These are phyloP conservation scores for Fusarium falciforme DNA, from an alignment of 2,329 filamentous ascomycete species.

Conservation along the genomic window DNA sequence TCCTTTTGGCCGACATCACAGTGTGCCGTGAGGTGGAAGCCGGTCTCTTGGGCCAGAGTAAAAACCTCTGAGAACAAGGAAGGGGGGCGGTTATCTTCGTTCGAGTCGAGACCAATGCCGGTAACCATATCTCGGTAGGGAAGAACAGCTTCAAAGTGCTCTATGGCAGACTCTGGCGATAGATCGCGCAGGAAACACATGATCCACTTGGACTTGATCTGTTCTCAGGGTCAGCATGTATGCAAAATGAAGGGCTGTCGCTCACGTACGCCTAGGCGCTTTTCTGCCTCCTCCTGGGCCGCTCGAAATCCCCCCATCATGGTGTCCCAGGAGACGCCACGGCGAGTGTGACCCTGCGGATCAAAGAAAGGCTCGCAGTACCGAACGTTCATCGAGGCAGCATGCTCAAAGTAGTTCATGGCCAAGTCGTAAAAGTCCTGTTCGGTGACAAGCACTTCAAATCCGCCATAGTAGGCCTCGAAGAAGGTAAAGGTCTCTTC, in stretches of 20 bases:
- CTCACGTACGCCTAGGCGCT: not conserved
- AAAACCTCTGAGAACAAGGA: slow-evolving; percentile 57
- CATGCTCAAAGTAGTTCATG: slow-evolving; percentile 75
- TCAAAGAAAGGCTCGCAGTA: slow-evolving; percentile 86
- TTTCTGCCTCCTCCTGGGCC: slow-evolving; percentile 66
- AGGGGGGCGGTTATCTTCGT: slow-evolving; percentile 58
- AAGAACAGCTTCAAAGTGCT: slow-evolving; percentile 61
- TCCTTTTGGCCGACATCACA: slow-evolving; percentile 64
- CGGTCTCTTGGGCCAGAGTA: slow-evolving; percentile 49
- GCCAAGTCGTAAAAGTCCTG: slow-evolving; percentile 78
- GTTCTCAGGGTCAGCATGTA: fast-evolving
- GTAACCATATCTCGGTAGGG: slow-evolving; percentile 53
- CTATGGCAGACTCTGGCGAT: slow-evolving; percentile 76
- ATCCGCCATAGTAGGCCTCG: slow-evolving; percentile 80
- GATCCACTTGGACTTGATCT: slow-evolving; percentile 65
- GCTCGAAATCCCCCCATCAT: slow-evolving; percentile 71
- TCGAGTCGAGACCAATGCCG: slow-evolving; percentile 59
- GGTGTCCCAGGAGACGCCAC: slow-evolving; percentile 70
- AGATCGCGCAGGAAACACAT: slow-evolving; percentile 79
- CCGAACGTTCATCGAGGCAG: slow-evolving; percentile 70
- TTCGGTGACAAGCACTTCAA: slow-evolving; percentile 74
- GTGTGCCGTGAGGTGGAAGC: slow-evolving; percentile 61
- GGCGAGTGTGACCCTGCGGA: slow-evolving; percentile 75
- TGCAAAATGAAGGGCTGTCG: fast-evolving
- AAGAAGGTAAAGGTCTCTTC: slow-evolving; percentile 61